Base-by-base conservation (phyloP, 148 eudicot species). In the Gaultheria prostrata region DNA sequence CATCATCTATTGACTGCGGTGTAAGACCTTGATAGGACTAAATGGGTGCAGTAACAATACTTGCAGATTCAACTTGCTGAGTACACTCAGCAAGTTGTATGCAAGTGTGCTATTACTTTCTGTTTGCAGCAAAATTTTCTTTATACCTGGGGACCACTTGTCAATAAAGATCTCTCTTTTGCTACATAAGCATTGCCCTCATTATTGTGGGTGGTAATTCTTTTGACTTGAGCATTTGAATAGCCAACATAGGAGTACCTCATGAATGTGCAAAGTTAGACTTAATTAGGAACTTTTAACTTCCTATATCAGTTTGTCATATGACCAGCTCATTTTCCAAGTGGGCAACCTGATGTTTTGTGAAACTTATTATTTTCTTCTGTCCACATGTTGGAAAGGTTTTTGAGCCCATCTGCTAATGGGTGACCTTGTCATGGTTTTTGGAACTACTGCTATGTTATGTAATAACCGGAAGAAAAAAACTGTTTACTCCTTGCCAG, bases 401-500 rank as follows among this genome's bases (percentile, higher is more conserved):
- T 21, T 6, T 33, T 48, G 59, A 77, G 61, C 2, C 28, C 24
- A 21, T 18, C 79, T 43, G 80, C 28, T 30, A 2, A 33, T 57
- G 70, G 30, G 33, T 14, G 73, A 57, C 15, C 35, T 4, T 5
- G 50, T 35, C 26, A 82, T 83, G 28, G 67, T 82, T 79, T 33
- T 81, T 9, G 74, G 32, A 71, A 30, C 76, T 48, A 70, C 24
- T 61, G 9, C 21, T 53, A 24, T 77, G 33, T 39, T 51, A 43
- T 45, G 80, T 43, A 48, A 77, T 72, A 49, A 71, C 51, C 11
- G 32, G 35, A 77, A 17, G 74, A 59, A 76, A 63, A 24, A 63
- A 9, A 9, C 24, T 21, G 21, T 80, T 48, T 72, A 43, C 85
- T 56, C 54, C 32, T 85, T 83, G 45, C 79, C 89, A 94, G 98